Conservation (phyloP, 2,329 filamentous ascomycete genomes). For the Periglandula ipomoeae region DNA sequence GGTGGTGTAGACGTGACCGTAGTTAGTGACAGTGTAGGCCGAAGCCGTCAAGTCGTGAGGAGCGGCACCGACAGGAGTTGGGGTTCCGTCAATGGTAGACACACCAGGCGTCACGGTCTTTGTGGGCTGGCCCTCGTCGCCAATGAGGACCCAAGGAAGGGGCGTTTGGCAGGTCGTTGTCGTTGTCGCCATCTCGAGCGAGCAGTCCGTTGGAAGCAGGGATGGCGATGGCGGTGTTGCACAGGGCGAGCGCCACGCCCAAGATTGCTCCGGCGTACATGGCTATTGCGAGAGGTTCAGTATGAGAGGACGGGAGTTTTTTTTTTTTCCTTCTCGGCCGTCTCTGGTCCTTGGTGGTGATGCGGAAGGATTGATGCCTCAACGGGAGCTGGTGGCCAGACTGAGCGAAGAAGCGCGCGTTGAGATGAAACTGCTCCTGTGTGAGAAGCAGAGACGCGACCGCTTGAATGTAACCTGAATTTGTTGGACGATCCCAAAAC, state of each 20-base stretch:
- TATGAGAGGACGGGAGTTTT: not conserved
- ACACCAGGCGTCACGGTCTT: slow-evolving; percentile 40
- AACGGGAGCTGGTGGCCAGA: not conserved
- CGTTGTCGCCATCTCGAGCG: slow-evolving; percentile 14
- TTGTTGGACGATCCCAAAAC: not conserved
- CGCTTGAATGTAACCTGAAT: not conserved
- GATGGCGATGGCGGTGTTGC: slow-evolving; percentile 18
- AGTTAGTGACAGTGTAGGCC: slow-evolving; percentile 28
- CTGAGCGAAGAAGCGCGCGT: not conserved
- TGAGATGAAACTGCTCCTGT: too few species aligned
- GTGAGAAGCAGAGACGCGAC: too few species aligned
- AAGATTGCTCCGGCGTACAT: slow-evolving; percentile 25
- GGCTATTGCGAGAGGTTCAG: slow-evolving; percentile 5
- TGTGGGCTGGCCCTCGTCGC: slow-evolving; percentile 33
- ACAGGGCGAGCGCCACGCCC: slow-evolving; percentile 17
- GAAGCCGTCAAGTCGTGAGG: slow-evolving; percentile 39
- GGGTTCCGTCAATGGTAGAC: slow-evolving; percentile 36
- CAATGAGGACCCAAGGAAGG: slow-evolving; percentile 45
- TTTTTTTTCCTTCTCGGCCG: not conserved
- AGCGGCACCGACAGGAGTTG: slow-evolving; percentile 27
- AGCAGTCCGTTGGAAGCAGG: slow-evolving; percentile 14
- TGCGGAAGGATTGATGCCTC: too few species aligned
- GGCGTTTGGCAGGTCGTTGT: slow-evolving; percentile 16
- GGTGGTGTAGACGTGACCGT: slow-evolving; percentile 29
- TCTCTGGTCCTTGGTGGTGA: too few species aligned